Evolutionary conservation across 805 yeast species (phyloP), one percentile per base, ranked within the genome.

Genomic region (Lachancea sp.): DNA sequence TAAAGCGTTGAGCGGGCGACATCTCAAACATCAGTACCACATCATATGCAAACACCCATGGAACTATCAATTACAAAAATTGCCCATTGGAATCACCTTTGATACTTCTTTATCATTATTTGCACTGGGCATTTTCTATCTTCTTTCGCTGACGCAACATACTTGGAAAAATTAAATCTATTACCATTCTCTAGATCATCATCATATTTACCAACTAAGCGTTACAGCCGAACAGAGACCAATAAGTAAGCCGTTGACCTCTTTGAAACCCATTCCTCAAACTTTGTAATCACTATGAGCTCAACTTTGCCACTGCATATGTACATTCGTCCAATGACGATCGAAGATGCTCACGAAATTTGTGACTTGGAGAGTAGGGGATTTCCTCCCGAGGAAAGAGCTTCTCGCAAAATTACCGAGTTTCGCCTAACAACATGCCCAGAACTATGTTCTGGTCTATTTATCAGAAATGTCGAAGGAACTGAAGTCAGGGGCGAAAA

Each of bases 361-460:
- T 53, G 65, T 13, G 72, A 58, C 11, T 69, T 89, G 30, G 97
- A 90, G 60, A 58, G 60, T 5, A 58, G 63, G 35, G 87, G 94
- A 5, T 87, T 89, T 62, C 77, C 83, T 2, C 77, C 75, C 25
- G 56, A 63, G 11, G 95, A 87, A 64, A 71, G 94, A 43, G 80
- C 85, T 32, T 59, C 84, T 9, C 55, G 54, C n/a, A 86, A 78
- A 37, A 79, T 74, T 48, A 61, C 78, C 40, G 66, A 64, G 48
- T 90, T 85, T 67, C 72, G 97, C 51, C 69, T 90, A 47, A 71
- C 72, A 1, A 77, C 68, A 3, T 89, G 97, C 59, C 97, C 97
- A 8, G 98, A 90, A 60, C 73, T 90, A 42, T 78, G 92, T 49
- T 77, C 89, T 5, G 97, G 97, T 2, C 70, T 92, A 42, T 92